Conservation (phyloP, 2,329 filamentous ascomycete species). For the Diaporthe capsici region DNA sequence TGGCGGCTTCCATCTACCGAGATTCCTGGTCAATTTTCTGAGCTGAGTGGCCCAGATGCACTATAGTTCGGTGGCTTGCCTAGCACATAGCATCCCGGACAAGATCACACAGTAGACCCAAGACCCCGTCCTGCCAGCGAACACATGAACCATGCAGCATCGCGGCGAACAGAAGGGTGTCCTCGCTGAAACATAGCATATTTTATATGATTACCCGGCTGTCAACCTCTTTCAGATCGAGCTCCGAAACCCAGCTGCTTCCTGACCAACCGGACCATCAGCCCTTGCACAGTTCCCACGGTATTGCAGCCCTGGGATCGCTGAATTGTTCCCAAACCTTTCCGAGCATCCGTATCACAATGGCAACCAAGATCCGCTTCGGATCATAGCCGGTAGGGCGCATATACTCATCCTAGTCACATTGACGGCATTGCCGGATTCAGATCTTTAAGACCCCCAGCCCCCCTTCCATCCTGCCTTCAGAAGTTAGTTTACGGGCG, state of each 20-base stretch:
- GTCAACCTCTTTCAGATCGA: slow-evolving; percentile 4
- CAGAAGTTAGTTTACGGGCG: neutral
- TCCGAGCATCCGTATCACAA: slow-evolving; percentile 27
- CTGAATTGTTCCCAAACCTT: slow-evolving; percentile 3
- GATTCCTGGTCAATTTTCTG: neutral
- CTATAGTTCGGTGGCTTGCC: neutral
- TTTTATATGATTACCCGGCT: slow-evolving; percentile 24
- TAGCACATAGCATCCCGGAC: neutral
- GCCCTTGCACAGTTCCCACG: slow-evolving; percentile 10
- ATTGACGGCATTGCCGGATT: neutral
- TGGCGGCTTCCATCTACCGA: slow-evolving; percentile 11
- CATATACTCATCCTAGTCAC: slow-evolving; percentile 33
- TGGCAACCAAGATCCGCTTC: slow-evolving; percentile 25
- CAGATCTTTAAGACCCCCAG: slow-evolving; percentile 1
- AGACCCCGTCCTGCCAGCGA: neutral
- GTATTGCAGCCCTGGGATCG: slow-evolving; percentile 12
- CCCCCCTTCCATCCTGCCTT: neutral
- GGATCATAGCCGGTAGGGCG: slow-evolving; percentile 20
- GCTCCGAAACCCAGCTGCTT: neutral
- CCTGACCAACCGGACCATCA: slow-evolving; percentile 3
- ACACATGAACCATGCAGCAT: slow-evolving; percentile 24
- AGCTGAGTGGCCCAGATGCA: neutral
- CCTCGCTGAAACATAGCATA: slow-evolving; percentile 29
- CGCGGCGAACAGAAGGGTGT: slow-evolving; percentile 23
- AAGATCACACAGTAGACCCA: slow-evolving; percentile 11